Evolutionary conservation across 371 early-diverging fungal genomes (phyloP), one percentile per base, ranked within the genome.

Genomic region (Smittium culicis): DNA sequence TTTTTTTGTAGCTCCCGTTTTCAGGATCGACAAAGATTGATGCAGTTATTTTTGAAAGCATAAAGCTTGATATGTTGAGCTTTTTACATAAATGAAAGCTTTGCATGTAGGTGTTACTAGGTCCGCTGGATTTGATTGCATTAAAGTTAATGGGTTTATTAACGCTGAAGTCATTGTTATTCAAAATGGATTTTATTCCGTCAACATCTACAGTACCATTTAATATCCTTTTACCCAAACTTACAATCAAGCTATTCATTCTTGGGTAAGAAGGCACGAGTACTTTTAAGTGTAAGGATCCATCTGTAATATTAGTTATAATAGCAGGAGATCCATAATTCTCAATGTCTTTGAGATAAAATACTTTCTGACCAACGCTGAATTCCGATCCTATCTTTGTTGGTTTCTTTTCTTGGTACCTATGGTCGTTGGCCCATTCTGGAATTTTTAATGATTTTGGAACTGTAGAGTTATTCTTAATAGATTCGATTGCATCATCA

Each of bases 11-110:
- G 2, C 33, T 70, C 66, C 34, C 58, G 14, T 35, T 63, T 62
- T n/a, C 74, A 67, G 34, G 77, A 82, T 29, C 85, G 17, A 96
- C 83, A 35, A 83, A 79, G 56, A 96, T 74, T 17, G 86, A 82
- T 0, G 96, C 90, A 0, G 94, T 88, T 30, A 96, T 72, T 67
- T 87, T 88, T 69, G 93, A 88, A 11, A 96, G 78, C 2, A 82
- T 76, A 59, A 90, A 67, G 11, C 83, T 56, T 1, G 82, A 77
- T 1, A 93, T 76, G 1, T 81, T 78, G 28, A 92, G 67, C 57
- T 74, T 73, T 67, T 82, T 86, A 66, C 82, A 80, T n/a, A 93
- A 80, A 11, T 72, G 76, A 69, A 77, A 88, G 0, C 85, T 79
- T 1, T 92, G 86, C 29, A 70, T 56, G 78, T 92, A 96, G 34